Base-by-base conservation (phyloP, 139 green algal genomes). In the Chlamydomonas eustigma region DNA sequence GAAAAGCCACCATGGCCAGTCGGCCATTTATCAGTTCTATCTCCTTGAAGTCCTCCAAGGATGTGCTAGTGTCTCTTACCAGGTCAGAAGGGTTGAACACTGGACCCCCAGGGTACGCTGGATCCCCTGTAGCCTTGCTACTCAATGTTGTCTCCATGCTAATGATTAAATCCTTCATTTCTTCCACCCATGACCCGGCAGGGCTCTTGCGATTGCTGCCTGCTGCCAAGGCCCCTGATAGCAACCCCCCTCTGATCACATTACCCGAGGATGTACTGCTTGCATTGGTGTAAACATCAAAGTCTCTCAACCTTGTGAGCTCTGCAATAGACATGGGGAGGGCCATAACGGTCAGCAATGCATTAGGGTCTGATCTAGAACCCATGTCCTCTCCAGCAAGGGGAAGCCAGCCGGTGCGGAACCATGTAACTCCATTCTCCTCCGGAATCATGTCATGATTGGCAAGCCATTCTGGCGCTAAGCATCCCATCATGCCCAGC, bases 21-120 rank as follows among this genome's bases (percentile, higher is more conserved):
- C 93, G 89, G 64, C 91, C 93, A 81, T 97, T 97, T 78, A 91
- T 91, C 81, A 97, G 86, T 85, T 98, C 93, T 76, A 94, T 94
- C 83, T 93, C 76, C 50, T 86, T 78, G 77, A 89, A 91, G 30
- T 81, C 65, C 76, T 91, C 85, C 75, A 78, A 72, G n/a, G 39
- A 76, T 3, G 72, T 67, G 37, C 71, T 77, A 38, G 39, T 30
- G n/a, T 50, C 58, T 39, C 51, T 50, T 39, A 79, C 76, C 37
- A 85, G 69, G 32, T 52, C 51, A 25, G 85, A 70, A 58, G 82
- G 80, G 84, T 95, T 93, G 84, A 94, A 95, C 65, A 91, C 71
- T 0, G 80, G 50, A 37, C 90, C 90, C 4, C 89, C 81, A 1
- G 90, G 90, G 83, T 95, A 94, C 25, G 76, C 71, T 18, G 86